Base-by-base conservation (phyloP, 2,329 filamentous ascomycete genomes). In the Pseudogymnoascus destructans region DNA sequence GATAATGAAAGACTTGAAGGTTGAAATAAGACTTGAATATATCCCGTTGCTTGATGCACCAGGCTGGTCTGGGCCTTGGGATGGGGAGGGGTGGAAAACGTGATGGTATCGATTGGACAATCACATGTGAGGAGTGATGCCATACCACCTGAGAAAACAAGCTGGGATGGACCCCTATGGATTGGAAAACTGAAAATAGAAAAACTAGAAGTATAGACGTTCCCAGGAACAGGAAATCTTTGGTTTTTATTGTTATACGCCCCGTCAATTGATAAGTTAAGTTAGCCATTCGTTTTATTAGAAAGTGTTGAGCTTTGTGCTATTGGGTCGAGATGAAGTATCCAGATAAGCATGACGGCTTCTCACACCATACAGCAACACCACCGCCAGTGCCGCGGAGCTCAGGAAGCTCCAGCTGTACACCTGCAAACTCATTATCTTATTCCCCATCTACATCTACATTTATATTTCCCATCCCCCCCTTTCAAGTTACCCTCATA, bases 41-140 rank as follows among this genome's bases (percentile, higher is more conserved):
- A 23, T 21, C 19, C 19, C 19, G 19, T 27, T 3, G 42, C 10
- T 46, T 9, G 40, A 46, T 46, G 3, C 38, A 27, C 7, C 21
- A n/a, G 6, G 13, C 19, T 19, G 42, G 21, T 49, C 42, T 27
- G 13, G 42, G 42, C 42, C 42, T 49, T 49, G 3, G 8, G 15
- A 11, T 27, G 21, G 21, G 13, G 36, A 40, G 36, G 38, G 38
- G 38, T 42, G 38, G 11, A 38, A 49, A 49, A 49, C 42, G 42
- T 49, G 42, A 25, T 49, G 2, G 21, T 2, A 15, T 49, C 23
- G 42, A 49, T 49, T 49, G 23, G 42, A 49, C 23, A 49, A 49
- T 49, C 42, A 49, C 23, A 49, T 49, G 42, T 49, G 42, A 49
- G 42, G 13, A 27, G 42, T 49, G 42, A 49, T 49, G 42, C 27